phyloP scores from a whole-genome alignment of 352 stramenopile species.

The Globisporangium rhizosaccharum region DNA sequence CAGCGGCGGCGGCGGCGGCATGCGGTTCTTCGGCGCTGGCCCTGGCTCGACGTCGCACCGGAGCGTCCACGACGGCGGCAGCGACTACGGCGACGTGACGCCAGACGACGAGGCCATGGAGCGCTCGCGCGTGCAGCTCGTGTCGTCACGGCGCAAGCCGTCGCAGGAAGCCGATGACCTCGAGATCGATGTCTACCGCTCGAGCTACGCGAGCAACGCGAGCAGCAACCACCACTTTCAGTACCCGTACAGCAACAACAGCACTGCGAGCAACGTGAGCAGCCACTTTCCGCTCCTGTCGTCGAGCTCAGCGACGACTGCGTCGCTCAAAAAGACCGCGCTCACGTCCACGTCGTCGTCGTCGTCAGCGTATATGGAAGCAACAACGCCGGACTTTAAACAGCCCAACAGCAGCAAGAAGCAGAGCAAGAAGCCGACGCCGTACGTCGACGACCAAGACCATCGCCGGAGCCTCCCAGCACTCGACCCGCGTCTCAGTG shows the following conservation, averaged over 20 bases:
- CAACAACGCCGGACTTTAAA: conserved; percentile 13
- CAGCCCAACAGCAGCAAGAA: conserved; percentile 10
- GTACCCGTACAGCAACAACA: conserved; percentile 6
- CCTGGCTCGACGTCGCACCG: neutral
- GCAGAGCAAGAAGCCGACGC: neutral
- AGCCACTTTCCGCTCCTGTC: conserved; percentile 7
- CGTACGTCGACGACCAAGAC: neutral
- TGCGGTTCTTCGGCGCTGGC: neutral
- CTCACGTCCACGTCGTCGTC: conserved; percentile 3
- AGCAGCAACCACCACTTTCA: conserved; percentile 16
- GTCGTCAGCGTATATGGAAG: conserved; percentile 11
- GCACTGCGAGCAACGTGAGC: conserved; percentile 1
- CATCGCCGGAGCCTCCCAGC: conserved; percentile 3
- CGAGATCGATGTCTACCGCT: conserved; percentile 22
- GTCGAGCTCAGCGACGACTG: neutral
- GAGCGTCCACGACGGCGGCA: neutral
- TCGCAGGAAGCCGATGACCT: conserved; percentile 29
- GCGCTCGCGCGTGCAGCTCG: conserved; percentile 40
- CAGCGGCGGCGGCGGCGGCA: conserved; percentile 6
- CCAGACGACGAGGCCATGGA: conserved; percentile 21
- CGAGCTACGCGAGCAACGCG: conserved; percentile 37
- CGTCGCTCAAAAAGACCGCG: conserved; percentile 9
- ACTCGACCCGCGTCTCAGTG: conserved; percentile 4
- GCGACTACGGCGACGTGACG: conserved; percentile 6
- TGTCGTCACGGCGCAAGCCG: conserved; percentile 34